Base-by-base conservation (phyloP, 352 stramenopile species). In the Pythium volutum region DNA sequence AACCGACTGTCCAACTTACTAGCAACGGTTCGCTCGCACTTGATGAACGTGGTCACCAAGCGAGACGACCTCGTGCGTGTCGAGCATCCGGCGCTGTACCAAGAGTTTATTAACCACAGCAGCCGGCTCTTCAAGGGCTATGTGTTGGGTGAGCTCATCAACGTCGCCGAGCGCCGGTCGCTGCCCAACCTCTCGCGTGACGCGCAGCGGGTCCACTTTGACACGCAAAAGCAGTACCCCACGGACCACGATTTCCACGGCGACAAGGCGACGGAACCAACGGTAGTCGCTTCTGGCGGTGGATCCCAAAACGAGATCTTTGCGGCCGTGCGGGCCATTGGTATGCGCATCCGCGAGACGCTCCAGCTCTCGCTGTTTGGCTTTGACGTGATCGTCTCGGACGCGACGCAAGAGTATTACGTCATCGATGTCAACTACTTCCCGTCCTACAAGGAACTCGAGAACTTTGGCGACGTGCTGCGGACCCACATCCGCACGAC, bases 381-480 rank as follows among this genome's bases (percentile, higher is more conserved):
- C 45, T 95, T 91, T 45, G 85, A 95, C 61, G 85, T 93, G 46
- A 95, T 95, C 70, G 60, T 93, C 36, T 79, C 77, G 23, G 75
- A 89, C 58, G 65, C 74, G 33, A 76, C 69, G 20, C 56, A 72
- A 18, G 77, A 84, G 27, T 69, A 88, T 25, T 82, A 79, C 47
- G 85, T 95, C 34, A 89, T 95, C 58, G 85, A 95, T 48, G 80
- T 95, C 61, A 95, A 95, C 68, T 95, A 95, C 66, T 95, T 95
- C 55, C 85, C 85, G 47, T 95, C 85, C 5, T 94, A 91, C 71
- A 88, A 85, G 48, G 85, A 94, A 64, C 66, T 94, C 33, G 73
- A 87, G 16, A 75, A 87, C 53, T 86, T 94, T 66, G 75, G 74
- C 56, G 29, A 55, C 4, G 55, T 79, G 14, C 69, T 94, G 53